Conservation (phyloP, 2,329 filamentous ascomycete species). For the Fusarium albosuccineum region DNA sequence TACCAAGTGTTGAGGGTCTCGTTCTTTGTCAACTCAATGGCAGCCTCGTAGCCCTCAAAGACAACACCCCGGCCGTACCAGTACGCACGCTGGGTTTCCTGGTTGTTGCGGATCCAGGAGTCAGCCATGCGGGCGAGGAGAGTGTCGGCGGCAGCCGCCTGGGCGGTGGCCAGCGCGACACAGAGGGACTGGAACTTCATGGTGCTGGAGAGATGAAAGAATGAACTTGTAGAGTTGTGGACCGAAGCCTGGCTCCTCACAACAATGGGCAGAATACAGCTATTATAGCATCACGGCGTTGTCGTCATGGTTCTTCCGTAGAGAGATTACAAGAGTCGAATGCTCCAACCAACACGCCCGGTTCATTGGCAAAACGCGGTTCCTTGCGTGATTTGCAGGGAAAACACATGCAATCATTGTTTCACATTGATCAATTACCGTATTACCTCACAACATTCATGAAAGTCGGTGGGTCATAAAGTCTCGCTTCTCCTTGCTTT, state of each 20-base stretch:
- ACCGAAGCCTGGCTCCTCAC: conserved; percentile 13
- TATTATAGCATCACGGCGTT: too few species aligned
- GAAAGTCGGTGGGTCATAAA: too few species aligned
- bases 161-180: conserved; percentile 32
- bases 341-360: conserved; percentile 11
- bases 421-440: conserved; percentile 27
- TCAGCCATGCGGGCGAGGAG: conserved; percentile 34
- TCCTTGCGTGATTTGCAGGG: conserved; percentile 7
- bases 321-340: conserved; percentile 7
- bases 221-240: neutral
- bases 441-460: too few species aligned
- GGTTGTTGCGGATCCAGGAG: conserved; percentile 41
- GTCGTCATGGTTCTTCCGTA: conserved; percentile 1
- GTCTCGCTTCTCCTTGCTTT: too few species aligned
- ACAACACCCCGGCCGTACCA: conserved; percentile 41
- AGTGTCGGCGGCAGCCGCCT: conserved; percentile 28
- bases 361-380: neutral
- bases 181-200: conserved; percentile 41
- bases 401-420: neutral
- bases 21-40: conserved; percentile 58
- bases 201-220: neutral
- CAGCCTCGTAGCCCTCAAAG: conserved; percentile 36
- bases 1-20: conserved; percentile 59
- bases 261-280: too few species aligned
- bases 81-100: conserved; percentile 37